phyloP scores from a whole-genome alignment of 2,329 filamentous ascomycete genomes.

The Fusarium pilosicola region DNA sequence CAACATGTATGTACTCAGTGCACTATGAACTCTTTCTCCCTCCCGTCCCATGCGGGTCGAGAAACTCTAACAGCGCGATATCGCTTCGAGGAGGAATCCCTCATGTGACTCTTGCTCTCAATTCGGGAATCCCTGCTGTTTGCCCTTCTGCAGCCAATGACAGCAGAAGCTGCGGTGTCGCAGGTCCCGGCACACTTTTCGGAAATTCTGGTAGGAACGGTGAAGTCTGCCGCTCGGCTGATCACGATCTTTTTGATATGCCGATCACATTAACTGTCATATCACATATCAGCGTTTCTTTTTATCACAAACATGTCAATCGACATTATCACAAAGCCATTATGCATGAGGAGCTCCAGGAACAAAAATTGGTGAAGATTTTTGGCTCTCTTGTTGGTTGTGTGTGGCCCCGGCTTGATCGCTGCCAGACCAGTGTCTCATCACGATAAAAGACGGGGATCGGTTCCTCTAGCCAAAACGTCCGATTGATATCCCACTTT shows the following conservation, averaged over 20 bases:
- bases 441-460: slow-evolving; percentile 23
- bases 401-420: slow-evolving; percentile 28
- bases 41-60: not conserved
- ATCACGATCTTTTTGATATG: slow-evolving; percentile 25
- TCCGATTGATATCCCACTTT: slow-evolving; percentile 9
- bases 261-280: slow-evolving; percentile 5
- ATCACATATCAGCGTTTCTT: not conserved
- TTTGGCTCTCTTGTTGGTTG: not conserved
- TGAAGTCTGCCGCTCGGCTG: slow-evolving; percentile 6
- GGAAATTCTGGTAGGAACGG: slow-evolving; percentile 29
- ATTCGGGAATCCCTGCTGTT: slow-evolving; percentile 9
- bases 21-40: not conserved
- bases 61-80: slow-evolving; percentile 18
- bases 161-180: not conserved
- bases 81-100: not conserved
- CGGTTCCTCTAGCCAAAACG: slow-evolving; percentile 19
- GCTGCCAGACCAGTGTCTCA: slow-evolving; percentile 43
- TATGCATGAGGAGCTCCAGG: not conserved
- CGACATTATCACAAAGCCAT: not conserved
- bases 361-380: slow-evolving; percentile 8
- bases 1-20: not conserved
- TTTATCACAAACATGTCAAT: not conserved
- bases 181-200: slow-evolving; percentile 14
- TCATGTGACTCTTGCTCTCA: slow-evolving; percentile 16
- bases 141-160: slow-evolving; percentile 10